phyloP scores from a whole-genome alignment of 495 filamentous ascomycete genomes.

The Astrocystis sublimbata region DNA sequence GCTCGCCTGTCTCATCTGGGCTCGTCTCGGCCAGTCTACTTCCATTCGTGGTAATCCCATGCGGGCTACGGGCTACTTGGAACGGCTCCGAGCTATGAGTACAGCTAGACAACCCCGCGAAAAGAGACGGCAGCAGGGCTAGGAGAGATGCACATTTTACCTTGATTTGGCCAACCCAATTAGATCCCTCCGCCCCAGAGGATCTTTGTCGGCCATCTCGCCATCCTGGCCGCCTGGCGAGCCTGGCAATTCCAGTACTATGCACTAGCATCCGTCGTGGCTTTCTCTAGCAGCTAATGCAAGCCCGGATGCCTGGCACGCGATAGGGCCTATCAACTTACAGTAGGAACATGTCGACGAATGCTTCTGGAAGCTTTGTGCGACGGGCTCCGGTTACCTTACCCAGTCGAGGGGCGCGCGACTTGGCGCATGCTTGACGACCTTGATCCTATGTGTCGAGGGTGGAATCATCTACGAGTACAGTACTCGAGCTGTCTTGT shows the following conservation, averaged over 20 bases:
- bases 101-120: not conserved
- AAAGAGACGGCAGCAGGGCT: slow-evolving; percentile 3
- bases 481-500: no score
- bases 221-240: not conserved
- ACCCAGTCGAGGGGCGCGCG: not conserved
- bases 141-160: slow-evolving; percentile 4
- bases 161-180: slow-evolving; percentile 4
- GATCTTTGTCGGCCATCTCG: not conserved
- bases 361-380: slow-evolving; percentile 13
- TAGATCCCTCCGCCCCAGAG: not conserved
- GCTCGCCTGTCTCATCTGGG: not conserved
- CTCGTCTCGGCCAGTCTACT: slow-evolving; percentile 5
- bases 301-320: not conserved
- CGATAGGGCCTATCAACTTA: slow-evolving; percentile 4
- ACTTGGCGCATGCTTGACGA: not conserved
- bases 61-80: not conserved
- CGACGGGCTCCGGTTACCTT: not conserved
- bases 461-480: no score
- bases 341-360: not conserved
- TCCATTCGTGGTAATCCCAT: slow-evolving; percentile 7
- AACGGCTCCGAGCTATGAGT: not conserved
- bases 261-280: not conserved
- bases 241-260: no score
- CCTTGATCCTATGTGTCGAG: no score
- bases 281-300: not conserved